A percentile compares a stretch with the other conserved stretches of the same genome.
Conservation (phyloP, 1,284 basidiomycete species). For the Sutorius eximius region DNA sequence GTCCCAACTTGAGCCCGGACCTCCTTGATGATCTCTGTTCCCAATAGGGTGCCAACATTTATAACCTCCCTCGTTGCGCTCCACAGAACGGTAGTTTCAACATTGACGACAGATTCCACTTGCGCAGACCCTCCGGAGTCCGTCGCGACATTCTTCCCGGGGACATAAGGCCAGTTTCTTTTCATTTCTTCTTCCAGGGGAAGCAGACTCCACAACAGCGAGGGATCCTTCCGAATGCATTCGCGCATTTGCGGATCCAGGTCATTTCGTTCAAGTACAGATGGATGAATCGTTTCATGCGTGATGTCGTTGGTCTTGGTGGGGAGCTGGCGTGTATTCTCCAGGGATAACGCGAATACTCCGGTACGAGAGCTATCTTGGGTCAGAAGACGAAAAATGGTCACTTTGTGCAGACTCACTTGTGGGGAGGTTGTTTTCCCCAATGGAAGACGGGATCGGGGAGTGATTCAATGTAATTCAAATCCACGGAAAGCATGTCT, state of each 20-base stretch:
- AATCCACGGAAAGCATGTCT: slow-evolving; percentile 56
- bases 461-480: slow-evolving; percentile 50
- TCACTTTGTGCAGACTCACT: slow-evolving; percentile 42
- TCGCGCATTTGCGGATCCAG: slow-evolving; percentile 38
- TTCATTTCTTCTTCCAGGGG: slow-evolving; percentile 55
- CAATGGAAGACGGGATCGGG: slow-evolving; percentile 54
- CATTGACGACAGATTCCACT: not conserved
- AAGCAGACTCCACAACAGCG: slow-evolving; percentile 44
- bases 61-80: slow-evolving; percentile 18
- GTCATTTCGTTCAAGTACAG: slow-evolving; percentile 49
- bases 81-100: slow-evolving; percentile 15
- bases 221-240: slow-evolving; percentile 42
- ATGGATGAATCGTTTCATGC: slow-evolving; percentile 61
- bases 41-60: slow-evolving; percentile 14
- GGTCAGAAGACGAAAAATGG: slow-evolving; percentile 1
- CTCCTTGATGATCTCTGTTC: slow-evolving; percentile 24
- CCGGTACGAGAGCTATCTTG: slow-evolving; percentile 50
- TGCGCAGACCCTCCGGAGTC: slow-evolving; percentile 13
- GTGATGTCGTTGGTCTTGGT: slow-evolving; percentile 46
- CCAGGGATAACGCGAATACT: slow-evolving; percentile 48
- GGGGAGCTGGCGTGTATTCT: slow-evolving; percentile 51
- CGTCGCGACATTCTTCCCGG: slow-evolving; percentile 15
- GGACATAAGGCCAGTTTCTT: slow-evolving; percentile 43
- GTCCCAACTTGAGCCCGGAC: slow-evolving; percentile 15
- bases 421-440: slow-evolving; percentile 59